These are phyloP conservation scores for Penicillium olsonii DNA, from an alignment of 2,329 filamentous ascomycete species.

Conservation along the genomic window DNA sequence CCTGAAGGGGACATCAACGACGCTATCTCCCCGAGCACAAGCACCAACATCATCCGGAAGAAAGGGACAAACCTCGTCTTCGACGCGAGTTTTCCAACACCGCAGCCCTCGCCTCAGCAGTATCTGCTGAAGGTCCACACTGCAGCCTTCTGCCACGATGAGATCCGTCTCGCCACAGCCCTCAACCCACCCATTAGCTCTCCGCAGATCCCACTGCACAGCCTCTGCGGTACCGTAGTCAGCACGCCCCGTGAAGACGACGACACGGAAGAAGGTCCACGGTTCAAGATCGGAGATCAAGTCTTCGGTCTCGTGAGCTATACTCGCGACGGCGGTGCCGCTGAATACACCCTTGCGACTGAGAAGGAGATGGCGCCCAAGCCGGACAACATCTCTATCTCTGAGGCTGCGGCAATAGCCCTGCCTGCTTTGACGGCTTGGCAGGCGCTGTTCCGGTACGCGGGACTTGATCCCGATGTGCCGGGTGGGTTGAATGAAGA, in stretches of 20 bases:
- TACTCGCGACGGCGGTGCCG: conserved; percentile 43
- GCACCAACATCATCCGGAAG: conserved; percentile 19
- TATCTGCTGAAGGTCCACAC: conserved; percentile 45
- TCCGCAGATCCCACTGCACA: conserved; percentile 43
- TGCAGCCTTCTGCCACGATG: conserved; percentile 42
- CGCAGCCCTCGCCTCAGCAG: conserved; percentile 35
- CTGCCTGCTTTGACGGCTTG: conserved; percentile 44
- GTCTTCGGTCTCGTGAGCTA: conserved; percentile 43
- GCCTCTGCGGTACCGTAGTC: conserved; percentile 43
- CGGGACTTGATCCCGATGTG: conserved; percentile 31
- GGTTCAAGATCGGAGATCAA: conserved; percentile 43
- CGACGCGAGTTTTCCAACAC: conserved; percentile 38
- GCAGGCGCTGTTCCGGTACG: conserved; percentile 44
- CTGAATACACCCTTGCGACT: conserved; percentile 41
- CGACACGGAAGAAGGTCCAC: conserved; percentile 32
- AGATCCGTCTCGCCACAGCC: conserved; percentile 30
- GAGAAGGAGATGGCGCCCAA: conserved; percentile 43
- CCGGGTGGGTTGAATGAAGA: conserved; percentile 3
- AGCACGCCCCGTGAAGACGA: conserved; percentile 36
- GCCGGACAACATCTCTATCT: conserved; percentile 37
- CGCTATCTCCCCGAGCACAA: conserved; percentile 1
- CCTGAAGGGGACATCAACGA: conserved; percentile 16
- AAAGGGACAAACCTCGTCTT: conserved; percentile 33
- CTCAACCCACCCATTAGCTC: conserved; percentile 32
- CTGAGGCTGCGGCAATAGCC: conserved; percentile 40